phyloP scores from a whole-genome alignment of 257 asterid species.

The Fraxinus anomala region DNA sequence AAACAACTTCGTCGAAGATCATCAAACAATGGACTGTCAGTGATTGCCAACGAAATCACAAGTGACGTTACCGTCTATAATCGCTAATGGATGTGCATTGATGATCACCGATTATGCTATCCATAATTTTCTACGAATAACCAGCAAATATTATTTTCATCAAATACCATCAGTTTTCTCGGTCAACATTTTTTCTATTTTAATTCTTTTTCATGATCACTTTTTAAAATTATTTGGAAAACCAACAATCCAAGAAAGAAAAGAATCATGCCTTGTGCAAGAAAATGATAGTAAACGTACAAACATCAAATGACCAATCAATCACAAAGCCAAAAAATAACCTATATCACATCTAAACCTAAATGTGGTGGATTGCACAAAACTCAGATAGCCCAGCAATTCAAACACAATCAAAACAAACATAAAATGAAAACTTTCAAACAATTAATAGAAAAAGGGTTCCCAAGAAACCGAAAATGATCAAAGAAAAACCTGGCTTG shows the following conservation, averaged over 20 bases:
- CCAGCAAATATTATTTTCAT: no score
- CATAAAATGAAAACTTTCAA: not conserved
- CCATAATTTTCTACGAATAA: no score
- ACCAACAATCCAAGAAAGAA: not conserved
- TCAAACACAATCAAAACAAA: not conserved
- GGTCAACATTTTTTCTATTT: no score
- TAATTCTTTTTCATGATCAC: no score
- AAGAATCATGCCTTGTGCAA: not conserved
- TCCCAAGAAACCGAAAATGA: not conserved
- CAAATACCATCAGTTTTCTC: no score
- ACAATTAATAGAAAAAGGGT: not conserved
- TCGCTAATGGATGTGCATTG: no score
- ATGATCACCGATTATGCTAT: no score
- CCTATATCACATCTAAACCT: not conserved
- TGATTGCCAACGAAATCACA: no score
- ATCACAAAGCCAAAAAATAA: no score
- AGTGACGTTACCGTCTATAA: no score
- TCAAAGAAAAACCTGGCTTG: conserved; percentile 38
- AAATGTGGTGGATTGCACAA: not conserved
- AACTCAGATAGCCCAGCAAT: not conserved
- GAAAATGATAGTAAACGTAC: not conserved
- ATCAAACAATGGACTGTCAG: no score
- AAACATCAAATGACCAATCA: not conserved
- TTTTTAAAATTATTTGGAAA: not conserved
- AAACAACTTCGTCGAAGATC: no score